A percentile compares a stretch with the other conserved stretches of the same genome.
phyloP scores from a whole-genome alignment of 2,329 filamentous ascomycete genomes.

The Fusarium avenaceum region DNA sequence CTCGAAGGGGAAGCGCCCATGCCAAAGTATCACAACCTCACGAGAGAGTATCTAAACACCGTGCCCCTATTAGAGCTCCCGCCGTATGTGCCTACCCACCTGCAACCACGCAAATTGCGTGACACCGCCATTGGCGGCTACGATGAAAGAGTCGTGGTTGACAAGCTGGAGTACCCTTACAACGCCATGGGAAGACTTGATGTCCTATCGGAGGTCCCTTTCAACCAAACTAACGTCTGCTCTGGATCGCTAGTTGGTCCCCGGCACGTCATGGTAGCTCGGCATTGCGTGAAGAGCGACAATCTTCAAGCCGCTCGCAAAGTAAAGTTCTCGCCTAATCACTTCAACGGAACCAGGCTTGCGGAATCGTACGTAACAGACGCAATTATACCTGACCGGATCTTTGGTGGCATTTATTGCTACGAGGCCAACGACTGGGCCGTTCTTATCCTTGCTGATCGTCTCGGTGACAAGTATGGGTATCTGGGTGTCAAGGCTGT shows the following conservation, averaged over 20 bases:
- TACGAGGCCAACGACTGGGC: constrained; percentile 16
- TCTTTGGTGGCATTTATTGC: neutral
- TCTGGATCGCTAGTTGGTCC: constrained; percentile 23
- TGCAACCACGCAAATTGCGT: neutral
- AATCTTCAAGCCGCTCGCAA: neutral
- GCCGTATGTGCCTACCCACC: neutral
- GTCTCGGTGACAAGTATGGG: constrained; percentile 8
- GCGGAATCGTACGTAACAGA: neutral
- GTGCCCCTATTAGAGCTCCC: neutral
- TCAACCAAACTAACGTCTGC: neutral
- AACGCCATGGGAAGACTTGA: neutral
- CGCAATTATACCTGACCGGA: neutral
- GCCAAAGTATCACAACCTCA: neutral
- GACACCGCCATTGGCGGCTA: neutral
- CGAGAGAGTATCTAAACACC: neutral
- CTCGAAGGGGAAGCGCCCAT: neutral
- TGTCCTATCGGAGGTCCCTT: neutral
- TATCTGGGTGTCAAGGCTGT: constrained; percentile 15
- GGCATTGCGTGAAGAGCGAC: constrained; percentile 13
- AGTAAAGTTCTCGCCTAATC: constrained; percentile 6
- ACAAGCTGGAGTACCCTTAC: constrained; percentile 15
- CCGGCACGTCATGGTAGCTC: constrained; percentile 18
- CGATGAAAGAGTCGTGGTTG: constrained; percentile 10
- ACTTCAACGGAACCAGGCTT: neutral
- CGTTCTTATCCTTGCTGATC: constrained; percentile 16